Conservation (phyloP, 768 basidiomycete genomes). For the Rhizopogon salebrosus region DNA sequence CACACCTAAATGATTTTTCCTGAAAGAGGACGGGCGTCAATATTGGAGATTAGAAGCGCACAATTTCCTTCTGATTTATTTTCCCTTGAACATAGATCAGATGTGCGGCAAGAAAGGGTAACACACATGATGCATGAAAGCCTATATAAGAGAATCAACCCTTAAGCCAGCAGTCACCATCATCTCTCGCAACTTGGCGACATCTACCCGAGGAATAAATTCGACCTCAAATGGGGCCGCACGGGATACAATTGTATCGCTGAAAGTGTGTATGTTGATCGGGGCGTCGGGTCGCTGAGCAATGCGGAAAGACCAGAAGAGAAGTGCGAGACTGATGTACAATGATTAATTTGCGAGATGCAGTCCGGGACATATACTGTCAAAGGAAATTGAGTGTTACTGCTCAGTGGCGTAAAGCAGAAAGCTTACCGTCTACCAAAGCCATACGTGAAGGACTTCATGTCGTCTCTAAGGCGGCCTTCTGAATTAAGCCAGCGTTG, state of each 20-base stretch:
- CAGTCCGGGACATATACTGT: slow-evolving; percentile 55
- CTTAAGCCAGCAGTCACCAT: neutral
- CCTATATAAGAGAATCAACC: too few relatives aligned
- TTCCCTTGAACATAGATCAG: too few relatives aligned
- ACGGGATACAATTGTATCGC: slow-evolving; percentile 50
- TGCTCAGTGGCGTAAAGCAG: too few relatives aligned
- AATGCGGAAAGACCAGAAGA: slow-evolving; percentile 60
- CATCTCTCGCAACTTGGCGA: slow-evolving; percentile 9
- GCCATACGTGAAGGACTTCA: slow-evolving; percentile 44
- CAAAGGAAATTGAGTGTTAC: neutral
- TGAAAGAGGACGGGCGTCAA: too few relatives aligned
- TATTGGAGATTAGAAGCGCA: too few relatives aligned
- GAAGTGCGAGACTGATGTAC: slow-evolving; percentile 54
- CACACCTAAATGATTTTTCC: too few relatives aligned
- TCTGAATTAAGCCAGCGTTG: slow-evolving; percentile 41
- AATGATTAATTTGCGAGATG: slow-evolving; percentile 43
- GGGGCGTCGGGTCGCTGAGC: slow-evolving; percentile 40
- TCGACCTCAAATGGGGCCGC: slow-evolving; percentile 51
- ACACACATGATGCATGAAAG: too few relatives aligned
- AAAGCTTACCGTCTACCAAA: slow-evolving; percentile 35
- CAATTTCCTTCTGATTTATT: too few relatives aligned
- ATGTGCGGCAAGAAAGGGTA: too few relatives aligned
- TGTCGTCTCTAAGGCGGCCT: slow-evolving; percentile 38
- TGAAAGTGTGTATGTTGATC: slow-evolving; percentile 55
- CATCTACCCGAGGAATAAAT: slow-evolving; percentile 42